phyloP scores from a whole-genome alignment of 768 basidiomycete species.

The Rhodotorula diobovata region DNA sequence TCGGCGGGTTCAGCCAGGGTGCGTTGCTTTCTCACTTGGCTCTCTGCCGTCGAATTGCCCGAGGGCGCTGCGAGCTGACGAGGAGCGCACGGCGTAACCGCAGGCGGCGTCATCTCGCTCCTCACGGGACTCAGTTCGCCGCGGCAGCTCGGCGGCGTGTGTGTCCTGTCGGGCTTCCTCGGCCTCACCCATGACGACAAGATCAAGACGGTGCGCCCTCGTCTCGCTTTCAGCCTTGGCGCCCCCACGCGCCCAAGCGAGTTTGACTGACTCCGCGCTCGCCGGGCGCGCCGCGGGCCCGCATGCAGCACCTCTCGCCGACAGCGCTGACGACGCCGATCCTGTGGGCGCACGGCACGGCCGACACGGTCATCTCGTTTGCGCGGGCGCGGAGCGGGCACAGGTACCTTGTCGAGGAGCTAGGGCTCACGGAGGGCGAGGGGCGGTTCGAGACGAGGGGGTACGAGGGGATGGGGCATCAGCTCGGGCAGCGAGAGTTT shows the following conservation, averaged over 20 bases:
- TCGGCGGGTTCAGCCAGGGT: conserved; percentile 28
- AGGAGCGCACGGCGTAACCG: too few relatives aligned
- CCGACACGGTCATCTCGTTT: conserved; percentile 5
- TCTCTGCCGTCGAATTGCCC: too few relatives aligned
- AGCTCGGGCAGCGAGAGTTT: conserved; percentile 6
- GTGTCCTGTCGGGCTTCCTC: conserved; percentile 10
- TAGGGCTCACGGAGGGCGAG: conserved; percentile 55
- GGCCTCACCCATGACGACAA: conserved; percentile 19
- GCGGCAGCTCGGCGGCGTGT: conserved; percentile 11
- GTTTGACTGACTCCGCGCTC: conserved; percentile 4
- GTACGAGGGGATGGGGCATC: conserved; percentile 18
- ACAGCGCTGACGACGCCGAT: neutral
- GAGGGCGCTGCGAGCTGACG: too few relatives aligned
- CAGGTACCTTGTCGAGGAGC: conserved; percentile 44
- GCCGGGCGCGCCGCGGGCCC: conserved; percentile 16
- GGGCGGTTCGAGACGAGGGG: conserved; percentile 45
- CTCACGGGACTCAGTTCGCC: conserved; percentile 12
- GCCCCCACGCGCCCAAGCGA: neutral
- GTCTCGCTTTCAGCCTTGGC: neutral
- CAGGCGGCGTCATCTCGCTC: conserved; percentile 17
- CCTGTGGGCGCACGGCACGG: conserved; percentile 25
- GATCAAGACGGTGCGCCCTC: conserved; percentile 12
- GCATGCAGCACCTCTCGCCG: conserved; percentile 60
- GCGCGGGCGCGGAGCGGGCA: neutral
- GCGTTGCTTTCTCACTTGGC: neutral